Percentiles rank a stretch among this genome's conserved stretches.
These are phyloP conservation scores for Suillus discolor DNA, from an alignment of 768 basidiomycete species.

Conservation along the genomic window DNA sequence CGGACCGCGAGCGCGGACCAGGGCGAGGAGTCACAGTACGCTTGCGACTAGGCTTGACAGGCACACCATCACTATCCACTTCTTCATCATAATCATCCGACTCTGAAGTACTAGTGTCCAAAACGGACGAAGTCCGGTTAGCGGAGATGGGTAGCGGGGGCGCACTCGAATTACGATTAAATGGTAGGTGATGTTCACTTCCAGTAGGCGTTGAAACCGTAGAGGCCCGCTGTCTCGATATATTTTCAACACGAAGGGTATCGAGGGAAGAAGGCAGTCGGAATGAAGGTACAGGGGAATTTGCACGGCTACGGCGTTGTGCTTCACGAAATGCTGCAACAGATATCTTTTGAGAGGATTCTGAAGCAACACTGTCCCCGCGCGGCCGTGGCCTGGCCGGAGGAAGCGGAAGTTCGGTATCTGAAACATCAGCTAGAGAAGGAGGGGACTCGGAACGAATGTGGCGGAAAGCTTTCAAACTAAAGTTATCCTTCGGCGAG, in stretches of 20 bases:
- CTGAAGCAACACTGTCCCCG: slow-evolving; percentile 59
- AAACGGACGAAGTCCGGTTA: slow-evolving; percentile 16
- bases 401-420: slow-evolving; percentile 35
- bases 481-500: slow-evolving; percentile 49
- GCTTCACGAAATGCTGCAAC: slow-evolving; percentile 83
- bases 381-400: slow-evolving; percentile 52
- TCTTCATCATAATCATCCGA: slow-evolving; percentile 38
- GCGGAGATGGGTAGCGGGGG: slow-evolving; percentile 12
- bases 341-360: slow-evolving; percentile 73
- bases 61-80: slow-evolving; percentile 36
- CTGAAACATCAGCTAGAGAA: slow-evolving; percentile 17
- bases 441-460: slow-evolving; percentile 50
- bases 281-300: slow-evolving; percentile 59
- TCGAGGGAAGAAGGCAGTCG: slow-evolving; percentile 41
- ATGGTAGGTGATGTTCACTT: slow-evolving; percentile 14
- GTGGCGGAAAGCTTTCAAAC: slow-evolving; percentile 75
- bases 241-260: slow-evolving; percentile 30
- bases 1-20: slow-evolving; percentile 18
- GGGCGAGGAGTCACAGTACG: slow-evolving; percentile 35
- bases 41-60: slow-evolving; percentile 36
- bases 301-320: slow-evolving; percentile 62
- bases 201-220: slow-evolving; percentile 28
- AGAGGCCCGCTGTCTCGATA: slow-evolving; percentile 30
- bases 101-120: slow-evolving; percentile 24
- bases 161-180: slow-evolving; percentile 14